Evolutionary conservation across 2,329 filamentous ascomycete species (phyloP).

Genomic region (Penicillium sclerotiorum): DNA sequence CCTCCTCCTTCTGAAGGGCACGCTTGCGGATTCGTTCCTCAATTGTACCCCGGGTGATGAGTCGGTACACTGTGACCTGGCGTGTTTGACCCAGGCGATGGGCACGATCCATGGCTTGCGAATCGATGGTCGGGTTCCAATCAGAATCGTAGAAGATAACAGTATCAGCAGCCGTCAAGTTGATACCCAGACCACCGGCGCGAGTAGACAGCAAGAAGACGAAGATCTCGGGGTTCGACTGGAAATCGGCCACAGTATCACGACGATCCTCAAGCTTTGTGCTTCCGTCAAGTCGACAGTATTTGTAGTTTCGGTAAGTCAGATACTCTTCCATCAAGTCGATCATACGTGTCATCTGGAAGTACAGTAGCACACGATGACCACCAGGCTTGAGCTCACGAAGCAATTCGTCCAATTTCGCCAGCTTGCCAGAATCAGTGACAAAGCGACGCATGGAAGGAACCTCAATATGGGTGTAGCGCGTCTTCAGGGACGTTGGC

Average conservation of each 20-base stretch:
- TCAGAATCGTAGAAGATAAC: constrained; percentile 99
- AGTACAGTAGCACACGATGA: constrained; percentile 94
- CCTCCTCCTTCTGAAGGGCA: constrained; percentile 96
- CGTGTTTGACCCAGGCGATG: constrained; percentile 95
- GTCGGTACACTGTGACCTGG: constrained; percentile 95
- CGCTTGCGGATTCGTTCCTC: constrained; percentile 98
- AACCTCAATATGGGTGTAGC: constrained; percentile 87
- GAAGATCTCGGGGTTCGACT: constrained; percentile 91
- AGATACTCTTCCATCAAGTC: constrained; percentile 99
- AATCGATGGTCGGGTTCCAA: constrained; percentile 99
- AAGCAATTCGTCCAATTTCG: constrained; percentile 83
- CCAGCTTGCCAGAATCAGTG: constrained; percentile 94
- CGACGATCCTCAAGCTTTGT: constrained; percentile 96
- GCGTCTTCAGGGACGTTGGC: constrained; percentile 77
- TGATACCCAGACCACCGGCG: constrained; percentile 97
- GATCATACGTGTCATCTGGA: constrained; percentile 99
- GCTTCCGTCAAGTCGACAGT: constrained; percentile 92
- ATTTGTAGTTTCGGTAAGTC: constrained; percentile 98
- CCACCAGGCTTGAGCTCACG: constrained; percentile 87
- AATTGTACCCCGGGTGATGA: constrained; percentile 95
- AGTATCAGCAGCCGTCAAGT: constrained; percentile 91
- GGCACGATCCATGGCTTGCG: constrained; percentile 97
- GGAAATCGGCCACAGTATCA: constrained; percentile 96
- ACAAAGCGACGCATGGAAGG: constrained; percentile 98
- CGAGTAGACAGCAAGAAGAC: constrained; percentile 95